Conservation (phyloP, 106 monocot genomes). For the Triglochin maritima region DNA sequence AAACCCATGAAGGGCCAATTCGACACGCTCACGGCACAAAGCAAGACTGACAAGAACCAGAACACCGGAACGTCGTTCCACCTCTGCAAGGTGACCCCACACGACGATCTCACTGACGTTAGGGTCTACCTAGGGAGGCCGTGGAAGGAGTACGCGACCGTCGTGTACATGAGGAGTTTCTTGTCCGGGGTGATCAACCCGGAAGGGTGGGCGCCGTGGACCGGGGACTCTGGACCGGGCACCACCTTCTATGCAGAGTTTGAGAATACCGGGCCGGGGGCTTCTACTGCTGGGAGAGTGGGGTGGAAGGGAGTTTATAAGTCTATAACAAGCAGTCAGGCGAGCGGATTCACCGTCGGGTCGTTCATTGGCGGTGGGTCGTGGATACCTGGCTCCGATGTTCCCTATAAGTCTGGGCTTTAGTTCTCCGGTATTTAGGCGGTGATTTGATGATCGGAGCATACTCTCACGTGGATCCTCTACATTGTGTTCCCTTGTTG, state of each 20-base stretch:
- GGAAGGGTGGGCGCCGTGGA: slow-evolving; percentile 10
- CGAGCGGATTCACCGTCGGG: slow-evolving; percentile 8
- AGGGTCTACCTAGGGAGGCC: no score
- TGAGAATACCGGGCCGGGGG: slow-evolving; percentile 28
- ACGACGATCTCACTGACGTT: not conserved
- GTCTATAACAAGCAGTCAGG: not conserved
- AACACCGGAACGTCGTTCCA: slow-evolving; percentile 10
- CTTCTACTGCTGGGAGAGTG: slow-evolving; percentile 16
- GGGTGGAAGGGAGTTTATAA: slow-evolving; percentile 22
- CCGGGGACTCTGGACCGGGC: slow-evolving; percentile 8
- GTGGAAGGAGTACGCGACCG: slow-evolving; percentile 1
- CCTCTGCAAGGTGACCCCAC: slow-evolving; percentile 4
- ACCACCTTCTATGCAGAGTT: slow-evolving; percentile 37
- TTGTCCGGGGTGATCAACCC: not conserved
- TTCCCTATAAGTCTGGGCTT: slow-evolving; percentile 1
- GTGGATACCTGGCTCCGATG: slow-evolving; percentile 4
- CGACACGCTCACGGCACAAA: slow-evolving; percentile 8
- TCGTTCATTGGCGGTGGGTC: slow-evolving; percentile 6
- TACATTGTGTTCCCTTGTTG: no score
- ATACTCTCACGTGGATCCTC: no score
- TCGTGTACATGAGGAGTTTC: slow-evolving; percentile 4
- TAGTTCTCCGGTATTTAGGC: no score
- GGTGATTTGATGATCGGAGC: no score
- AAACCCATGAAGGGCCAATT: not conserved
- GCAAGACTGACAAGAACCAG: slow-evolving; percentile 1